These are phyloP conservation scores for Uromyces viciae-fabae DNA, from an alignment of 1,284 basidiomycete genomes.

Conservation along the genomic window DNA sequence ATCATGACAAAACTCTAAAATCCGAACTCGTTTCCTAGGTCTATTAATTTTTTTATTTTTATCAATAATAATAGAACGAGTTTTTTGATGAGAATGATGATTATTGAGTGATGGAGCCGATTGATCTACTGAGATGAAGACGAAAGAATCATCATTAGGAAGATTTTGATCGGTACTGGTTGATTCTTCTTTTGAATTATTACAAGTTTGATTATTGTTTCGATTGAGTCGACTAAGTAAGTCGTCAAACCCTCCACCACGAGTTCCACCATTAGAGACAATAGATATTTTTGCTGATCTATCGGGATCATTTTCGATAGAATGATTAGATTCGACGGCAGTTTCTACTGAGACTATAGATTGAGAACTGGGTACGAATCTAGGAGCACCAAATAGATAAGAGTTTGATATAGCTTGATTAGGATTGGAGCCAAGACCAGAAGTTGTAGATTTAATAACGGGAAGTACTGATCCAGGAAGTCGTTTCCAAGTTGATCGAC, in stretches of 20 bases:
- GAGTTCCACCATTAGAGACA: conserved; percentile 3
- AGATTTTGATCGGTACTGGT: not conserved
- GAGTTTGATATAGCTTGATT: not conserved
- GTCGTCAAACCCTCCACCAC: conserved; percentile 37
- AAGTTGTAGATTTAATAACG: conserved; percentile 21
- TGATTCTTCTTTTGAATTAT: not conserved
- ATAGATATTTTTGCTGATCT: conserved; percentile 20
- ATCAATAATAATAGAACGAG: not conserved
- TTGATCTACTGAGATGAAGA: not conserved
- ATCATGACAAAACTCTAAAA: not conserved
- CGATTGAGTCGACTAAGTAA: conserved; percentile 29
- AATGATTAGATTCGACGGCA: not conserved
- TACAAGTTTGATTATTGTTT: not conserved
- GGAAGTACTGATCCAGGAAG: conserved; percentile 8
- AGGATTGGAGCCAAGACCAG: conserved; percentile 37
- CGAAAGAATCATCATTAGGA: not conserved
- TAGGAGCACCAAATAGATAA: conserved; percentile 21
- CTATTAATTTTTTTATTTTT: not conserved
- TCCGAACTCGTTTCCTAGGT: conserved; percentile 13
- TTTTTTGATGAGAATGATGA: too few relatives aligned
- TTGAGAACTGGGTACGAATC: conserved; percentile 7
- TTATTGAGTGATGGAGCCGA: not conserved
- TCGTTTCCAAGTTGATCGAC: conserved; percentile 23
- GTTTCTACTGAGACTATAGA: not conserved
- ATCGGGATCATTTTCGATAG: not conserved